These are phyloP conservation scores for Rhexocercosporidium sp. DNA, from an alignment of 2,329 filamentous ascomycete genomes.

Conservation along the genomic window DNA sequence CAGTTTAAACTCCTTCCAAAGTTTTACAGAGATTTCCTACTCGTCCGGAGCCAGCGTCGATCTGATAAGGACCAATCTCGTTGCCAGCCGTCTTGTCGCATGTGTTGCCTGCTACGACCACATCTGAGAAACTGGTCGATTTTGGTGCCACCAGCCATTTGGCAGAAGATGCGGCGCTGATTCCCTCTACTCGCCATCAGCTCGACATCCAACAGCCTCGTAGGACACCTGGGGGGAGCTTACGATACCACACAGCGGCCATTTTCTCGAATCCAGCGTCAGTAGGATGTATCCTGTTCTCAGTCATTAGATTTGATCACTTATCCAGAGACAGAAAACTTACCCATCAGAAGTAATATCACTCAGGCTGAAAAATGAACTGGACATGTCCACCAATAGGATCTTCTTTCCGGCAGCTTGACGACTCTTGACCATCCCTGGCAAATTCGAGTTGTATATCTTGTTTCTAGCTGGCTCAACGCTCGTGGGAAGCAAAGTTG, in stretches of 20 bases:
- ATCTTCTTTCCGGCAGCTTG: slow-evolving; percentile 14
- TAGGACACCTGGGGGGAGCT: neutral
- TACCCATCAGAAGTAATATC: slow-evolving; percentile 16
- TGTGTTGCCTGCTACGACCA: slow-evolving; percentile 6
- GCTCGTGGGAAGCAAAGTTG: slow-evolving; percentile 9
- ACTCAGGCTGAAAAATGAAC: slow-evolving; percentile 4
- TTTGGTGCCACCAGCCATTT: slow-evolving; percentile 10
- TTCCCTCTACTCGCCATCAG: slow-evolving; percentile 1
- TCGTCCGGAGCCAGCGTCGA: neutral
- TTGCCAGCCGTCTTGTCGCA: slow-evolving; percentile 12
- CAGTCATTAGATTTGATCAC: neutral
- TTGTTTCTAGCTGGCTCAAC: neutral
- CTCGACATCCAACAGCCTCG: neutral
- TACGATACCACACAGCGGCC: slow-evolving; percentile 17
- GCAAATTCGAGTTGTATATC: slow-evolving; percentile 11
- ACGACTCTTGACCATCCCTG: slow-evolving; percentile 11
- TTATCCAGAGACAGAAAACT: neutral
- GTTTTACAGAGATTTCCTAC: neutral
- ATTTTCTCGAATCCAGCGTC: slow-evolving; percentile 12
- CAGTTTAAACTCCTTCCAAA: neutral
- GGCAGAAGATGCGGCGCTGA: slow-evolving; percentile 3
- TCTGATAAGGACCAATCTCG: slow-evolving; percentile 4
- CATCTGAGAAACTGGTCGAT: neutral
- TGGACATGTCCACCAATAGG: slow-evolving; percentile 7
- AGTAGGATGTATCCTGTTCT: slow-evolving; percentile 8